These are phyloP conservation scores for Urochloa ruziziensis DNA, from an alignment of 176 grass and related monocot genomes.

Conservation along the genomic window DNA sequence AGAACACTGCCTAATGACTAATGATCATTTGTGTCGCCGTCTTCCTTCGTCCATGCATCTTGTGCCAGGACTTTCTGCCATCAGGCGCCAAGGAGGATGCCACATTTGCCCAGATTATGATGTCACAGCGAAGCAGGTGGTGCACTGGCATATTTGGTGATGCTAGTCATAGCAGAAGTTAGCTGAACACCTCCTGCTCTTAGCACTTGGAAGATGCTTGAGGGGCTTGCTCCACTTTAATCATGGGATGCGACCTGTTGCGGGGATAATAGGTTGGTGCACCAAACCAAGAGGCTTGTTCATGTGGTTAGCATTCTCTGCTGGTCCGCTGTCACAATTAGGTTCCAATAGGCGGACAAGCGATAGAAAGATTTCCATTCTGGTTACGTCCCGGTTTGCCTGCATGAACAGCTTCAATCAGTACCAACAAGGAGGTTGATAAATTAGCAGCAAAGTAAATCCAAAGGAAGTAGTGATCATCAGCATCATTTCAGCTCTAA, in stretches of 20 bases:
- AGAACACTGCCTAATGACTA: constrained; percentile 38
- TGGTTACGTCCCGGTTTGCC: constrained; percentile 71
- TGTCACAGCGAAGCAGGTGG: constrained; percentile 22
- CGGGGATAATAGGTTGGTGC: constrained; percentile 65
- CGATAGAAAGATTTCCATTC: constrained; percentile 81
- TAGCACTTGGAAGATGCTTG: constrained; percentile 52
- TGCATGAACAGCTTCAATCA: constrained; percentile 24
- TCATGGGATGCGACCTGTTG: constrained; percentile 63
- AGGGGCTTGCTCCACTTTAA: background rate
- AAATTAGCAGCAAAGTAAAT: background rate
- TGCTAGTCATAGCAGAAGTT: constrained; percentile 79
- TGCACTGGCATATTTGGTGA: constrained; percentile 43
- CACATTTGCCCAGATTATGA: constrained; percentile 5
- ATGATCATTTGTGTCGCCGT: background rate
- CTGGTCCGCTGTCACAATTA: constrained; percentile 31
- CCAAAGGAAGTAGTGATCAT: background rate
- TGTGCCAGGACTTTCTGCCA: background rate
- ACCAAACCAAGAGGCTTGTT: constrained; percentile 44
- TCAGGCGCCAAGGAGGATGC: background rate
- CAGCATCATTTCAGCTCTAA: background rate
- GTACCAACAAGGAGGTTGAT: background rate
- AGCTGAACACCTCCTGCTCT: constrained; percentile 57
- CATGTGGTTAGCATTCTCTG: constrained; percentile 38
- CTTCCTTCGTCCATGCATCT: constrained; percentile 3
- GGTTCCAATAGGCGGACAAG: constrained; percentile 64